These are phyloP conservation scores for Aspergillus sclerotiicarbonarius DNA, from an alignment of 495 filamentous ascomycete genomes.

Conservation along the genomic window DNA sequence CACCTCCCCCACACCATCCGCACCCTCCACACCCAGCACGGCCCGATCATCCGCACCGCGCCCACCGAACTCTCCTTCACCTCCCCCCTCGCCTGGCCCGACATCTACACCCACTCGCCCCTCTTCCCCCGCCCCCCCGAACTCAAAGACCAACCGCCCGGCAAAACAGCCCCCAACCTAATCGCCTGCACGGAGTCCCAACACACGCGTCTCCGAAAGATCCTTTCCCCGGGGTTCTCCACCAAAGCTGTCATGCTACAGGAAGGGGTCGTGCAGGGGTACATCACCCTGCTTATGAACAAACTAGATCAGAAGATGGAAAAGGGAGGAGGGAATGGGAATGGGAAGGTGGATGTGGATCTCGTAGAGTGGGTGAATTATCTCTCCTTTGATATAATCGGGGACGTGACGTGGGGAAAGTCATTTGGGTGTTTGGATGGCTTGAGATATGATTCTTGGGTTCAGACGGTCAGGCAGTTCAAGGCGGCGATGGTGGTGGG, in stretches of 20 bases:
- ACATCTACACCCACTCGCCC: constrained; percentile 1
- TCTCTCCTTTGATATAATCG: constrained; percentile 20
- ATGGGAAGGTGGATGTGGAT: neutral
- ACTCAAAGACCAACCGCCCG: constrained; percentile 2
- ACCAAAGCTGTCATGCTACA: neutral
- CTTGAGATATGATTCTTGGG: neutral
- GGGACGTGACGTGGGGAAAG: constrained; percentile 15
- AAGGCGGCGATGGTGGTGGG: constrained; percentile 2
- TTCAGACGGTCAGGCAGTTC: neutral
- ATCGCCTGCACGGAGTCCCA: constrained; percentile 12
- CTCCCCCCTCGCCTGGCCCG: neutral
- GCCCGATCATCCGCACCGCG: neutral
- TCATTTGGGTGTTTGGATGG: constrained; percentile 13
- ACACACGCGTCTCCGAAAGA: constrained; percentile 5
- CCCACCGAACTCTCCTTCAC: constrained; percentile 4
- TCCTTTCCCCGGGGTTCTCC: constrained; percentile 5
- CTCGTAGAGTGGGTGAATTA: constrained; percentile 23
- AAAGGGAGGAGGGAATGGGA: too few species aligned
- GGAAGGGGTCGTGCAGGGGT: neutral
- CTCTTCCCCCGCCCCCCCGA: neutral
- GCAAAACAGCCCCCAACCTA: neutral
- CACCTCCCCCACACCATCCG: neutral
- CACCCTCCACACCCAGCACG: neutral
- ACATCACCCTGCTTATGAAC: neutral
- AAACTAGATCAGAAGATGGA: neutral